Conservation (phyloP, 768 basidiomycete species). For the Atractiella rhizophila region DNA sequence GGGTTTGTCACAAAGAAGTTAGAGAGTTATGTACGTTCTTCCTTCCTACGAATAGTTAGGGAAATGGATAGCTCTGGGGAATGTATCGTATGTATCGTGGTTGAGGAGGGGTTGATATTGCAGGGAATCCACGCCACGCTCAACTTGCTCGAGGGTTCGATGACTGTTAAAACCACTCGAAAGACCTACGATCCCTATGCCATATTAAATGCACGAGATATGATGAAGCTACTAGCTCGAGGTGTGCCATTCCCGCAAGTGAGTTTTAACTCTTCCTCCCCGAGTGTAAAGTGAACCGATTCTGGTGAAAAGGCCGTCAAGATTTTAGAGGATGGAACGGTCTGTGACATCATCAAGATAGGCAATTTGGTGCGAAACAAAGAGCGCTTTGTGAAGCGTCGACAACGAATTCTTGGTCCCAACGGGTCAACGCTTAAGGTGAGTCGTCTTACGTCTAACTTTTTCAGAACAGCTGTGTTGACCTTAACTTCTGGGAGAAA, state of each 20-base stretch:
- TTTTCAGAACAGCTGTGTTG: not conserved
- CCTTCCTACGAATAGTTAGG: not conserved
- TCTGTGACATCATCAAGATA: conserved; percentile 96
- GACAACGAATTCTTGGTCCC: conserved; percentile 90
- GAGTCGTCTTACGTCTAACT: not conserved
- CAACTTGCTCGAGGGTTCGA: conserved; percentile 83
- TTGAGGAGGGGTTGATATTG: not conserved
- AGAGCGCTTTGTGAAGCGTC: conserved; percentile 80
- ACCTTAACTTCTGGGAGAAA: conserved; percentile 19
- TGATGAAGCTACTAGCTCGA: conserved; percentile 81
- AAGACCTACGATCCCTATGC: conserved; percentile 95
- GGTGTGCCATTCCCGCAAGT: conserved; percentile 41
- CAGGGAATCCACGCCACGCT: conserved; percentile 76
- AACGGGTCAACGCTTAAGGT: conserved; percentile 92
- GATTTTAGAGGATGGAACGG: conserved; percentile 62
- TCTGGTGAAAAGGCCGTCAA: conserved; percentile 43
- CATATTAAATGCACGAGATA: conserved; percentile 79
- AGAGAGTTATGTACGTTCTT: conserved; percentile 40
- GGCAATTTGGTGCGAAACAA: conserved; percentile 82
- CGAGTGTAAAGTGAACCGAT: not conserved
- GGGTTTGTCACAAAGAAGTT: conserved; percentile 61
- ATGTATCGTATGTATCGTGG: no score
- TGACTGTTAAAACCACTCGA: conserved; percentile 88
- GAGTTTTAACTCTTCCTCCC: not conserved
- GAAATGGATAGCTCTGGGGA: not conserved